Conservation (phyloP, 257 asterid genomes). For the Solanum corneliomulleri region DNA sequence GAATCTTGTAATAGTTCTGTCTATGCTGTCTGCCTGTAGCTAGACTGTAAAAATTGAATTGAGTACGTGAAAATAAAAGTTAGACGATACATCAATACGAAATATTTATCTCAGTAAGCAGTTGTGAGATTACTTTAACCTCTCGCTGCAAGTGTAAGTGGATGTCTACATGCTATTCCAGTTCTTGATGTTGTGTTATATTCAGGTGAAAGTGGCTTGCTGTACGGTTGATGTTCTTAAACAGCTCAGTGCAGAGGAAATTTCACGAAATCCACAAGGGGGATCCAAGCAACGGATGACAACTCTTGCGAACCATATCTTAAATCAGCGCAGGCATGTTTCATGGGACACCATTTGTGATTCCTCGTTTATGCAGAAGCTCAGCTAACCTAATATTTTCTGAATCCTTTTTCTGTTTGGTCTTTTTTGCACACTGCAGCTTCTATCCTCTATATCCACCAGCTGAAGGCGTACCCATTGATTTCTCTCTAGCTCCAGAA, state of each 20-base stretch:
- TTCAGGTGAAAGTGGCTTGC: conserved; percentile 77
- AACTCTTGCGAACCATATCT: conserved; percentile 75
- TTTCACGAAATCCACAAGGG: conserved; percentile 72
- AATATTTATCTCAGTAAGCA: background rate
- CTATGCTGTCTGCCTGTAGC: background rate
- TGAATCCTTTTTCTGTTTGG: background rate
- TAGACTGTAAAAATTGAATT: background rate
- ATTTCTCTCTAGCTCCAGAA: conserved; percentile 68
- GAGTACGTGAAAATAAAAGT: background rate
- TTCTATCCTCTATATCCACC: conserved; percentile 96
- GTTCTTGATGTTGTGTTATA: conserved; percentile 5
- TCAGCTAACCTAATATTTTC: background rate
- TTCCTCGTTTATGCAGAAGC: background rate
- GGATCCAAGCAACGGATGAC: conserved; percentile 80
- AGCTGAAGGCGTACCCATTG: conserved; percentile 78
- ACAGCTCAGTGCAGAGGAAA: conserved; percentile 94
- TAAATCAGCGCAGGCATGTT: conserved; percentile 72
- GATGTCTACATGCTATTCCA: background rate
- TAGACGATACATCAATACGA: background rate
- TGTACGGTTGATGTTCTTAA: conserved; percentile 80
- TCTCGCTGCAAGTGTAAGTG: background rate
- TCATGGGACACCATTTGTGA: background rate
- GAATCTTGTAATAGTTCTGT: background rate
- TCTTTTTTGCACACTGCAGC: conserved; percentile 27
- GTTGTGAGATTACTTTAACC: background rate